Evolutionary conservation across 2,329 filamentous ascomycete species (phyloP).

Genomic region (Torrubiella hemipterigena): DNA sequence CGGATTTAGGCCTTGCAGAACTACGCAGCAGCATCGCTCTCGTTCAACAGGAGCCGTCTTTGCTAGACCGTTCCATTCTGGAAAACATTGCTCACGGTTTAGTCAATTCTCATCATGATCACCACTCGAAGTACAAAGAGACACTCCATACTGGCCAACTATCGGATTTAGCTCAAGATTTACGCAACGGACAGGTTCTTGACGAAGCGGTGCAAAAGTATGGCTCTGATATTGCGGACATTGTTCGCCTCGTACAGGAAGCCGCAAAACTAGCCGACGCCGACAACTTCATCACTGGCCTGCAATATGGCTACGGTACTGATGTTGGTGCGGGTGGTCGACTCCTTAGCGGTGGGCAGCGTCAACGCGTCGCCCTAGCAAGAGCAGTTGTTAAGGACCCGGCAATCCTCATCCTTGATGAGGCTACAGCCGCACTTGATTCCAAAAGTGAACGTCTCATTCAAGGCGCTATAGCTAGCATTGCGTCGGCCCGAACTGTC

Average conservation of each 20-base stretch:
- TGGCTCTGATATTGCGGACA: constrained; percentile 1
- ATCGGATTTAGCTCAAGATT: constrained; percentile 26
- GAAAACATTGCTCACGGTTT: constrained; percentile 36
- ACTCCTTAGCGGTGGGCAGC: constrained; percentile 41
- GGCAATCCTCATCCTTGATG: constrained; percentile 52
- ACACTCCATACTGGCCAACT: constrained; percentile 30
- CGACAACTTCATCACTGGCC: constrained; percentile 3
- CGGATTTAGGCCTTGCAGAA: constrained; percentile 43
- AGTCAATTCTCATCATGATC: constrained; percentile 24
- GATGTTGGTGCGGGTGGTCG: constrained; percentile 41
- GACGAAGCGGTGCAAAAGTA: neutral
- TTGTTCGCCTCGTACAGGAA: constrained; percentile 3
- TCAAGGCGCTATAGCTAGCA: constrained; percentile 25
- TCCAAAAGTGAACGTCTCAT: constrained; percentile 27
- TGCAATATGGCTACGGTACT: constrained; percentile 6
- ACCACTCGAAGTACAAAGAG: constrained; percentile 29
- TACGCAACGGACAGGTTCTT: constrained; percentile 8
- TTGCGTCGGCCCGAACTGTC: constrained; percentile 38
- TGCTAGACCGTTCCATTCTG: constrained; percentile 47
- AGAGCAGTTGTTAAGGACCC: constrained; percentile 48
- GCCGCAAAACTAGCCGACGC: constrained; percentile 5
- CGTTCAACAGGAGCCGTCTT: constrained; percentile 49
- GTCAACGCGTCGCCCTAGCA: constrained; percentile 51
- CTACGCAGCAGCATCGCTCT: constrained; percentile 42
- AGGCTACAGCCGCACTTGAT: constrained; percentile 48